Evolutionary conservation across 441 rosid species (phyloP).

Genomic region (Syzygium syzygioides): DNA sequence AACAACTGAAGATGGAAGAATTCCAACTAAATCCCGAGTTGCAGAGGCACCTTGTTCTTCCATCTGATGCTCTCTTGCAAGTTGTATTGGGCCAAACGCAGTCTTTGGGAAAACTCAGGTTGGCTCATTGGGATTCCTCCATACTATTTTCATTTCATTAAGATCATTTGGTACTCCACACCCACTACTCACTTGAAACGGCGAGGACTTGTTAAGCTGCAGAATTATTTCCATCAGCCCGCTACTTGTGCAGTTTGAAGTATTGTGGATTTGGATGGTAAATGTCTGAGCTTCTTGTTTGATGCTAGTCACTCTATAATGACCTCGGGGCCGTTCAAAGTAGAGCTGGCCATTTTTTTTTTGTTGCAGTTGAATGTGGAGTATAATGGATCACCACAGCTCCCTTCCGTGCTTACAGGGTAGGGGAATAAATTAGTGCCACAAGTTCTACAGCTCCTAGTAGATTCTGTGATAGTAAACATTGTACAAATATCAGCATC

Average conservation of each 20-base stretch:
- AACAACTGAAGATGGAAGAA: neutral
- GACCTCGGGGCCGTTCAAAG: neutral
- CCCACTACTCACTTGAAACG: too few relatives aligned
- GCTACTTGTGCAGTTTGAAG: neutral
- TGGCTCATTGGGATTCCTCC: too few relatives aligned
- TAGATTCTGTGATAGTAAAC: neutral
- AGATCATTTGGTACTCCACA: too few relatives aligned
- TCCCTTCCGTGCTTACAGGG: conserved; percentile 14
- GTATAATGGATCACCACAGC: conserved; percentile 18
- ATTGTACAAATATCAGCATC: neutral
- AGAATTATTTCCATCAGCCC: too few relatives aligned
- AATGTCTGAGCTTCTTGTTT: neutral
- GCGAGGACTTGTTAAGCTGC: too few relatives aligned
- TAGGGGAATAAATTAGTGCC: conserved; percentile 24
- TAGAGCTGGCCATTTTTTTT: neutral
- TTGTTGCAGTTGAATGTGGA: neutral
- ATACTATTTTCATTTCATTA: too few relatives aligned
- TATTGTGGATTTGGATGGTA: neutral
- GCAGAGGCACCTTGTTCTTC: neutral
- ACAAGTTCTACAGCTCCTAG: conserved; percentile 10
- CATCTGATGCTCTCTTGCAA: neutral
- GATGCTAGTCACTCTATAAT: neutral
- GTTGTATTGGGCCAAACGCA: neutral
- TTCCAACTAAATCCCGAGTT: neutral
- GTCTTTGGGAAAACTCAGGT: neutral